Base-by-base conservation (phyloP, 2,329 filamentous ascomycete species). In the Botrytis aclada region DNA sequence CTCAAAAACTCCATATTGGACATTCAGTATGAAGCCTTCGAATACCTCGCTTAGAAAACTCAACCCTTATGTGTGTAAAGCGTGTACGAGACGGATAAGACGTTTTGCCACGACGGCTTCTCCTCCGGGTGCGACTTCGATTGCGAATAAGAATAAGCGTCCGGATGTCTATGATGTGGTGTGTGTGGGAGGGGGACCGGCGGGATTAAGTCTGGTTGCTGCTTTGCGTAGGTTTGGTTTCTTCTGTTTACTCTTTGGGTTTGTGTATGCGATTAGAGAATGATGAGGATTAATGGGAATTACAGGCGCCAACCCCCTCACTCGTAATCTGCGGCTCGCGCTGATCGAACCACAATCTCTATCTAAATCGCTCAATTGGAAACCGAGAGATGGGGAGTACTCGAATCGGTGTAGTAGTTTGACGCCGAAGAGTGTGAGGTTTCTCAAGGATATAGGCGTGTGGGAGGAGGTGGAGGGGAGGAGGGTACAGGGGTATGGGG, bases 381-480 rank as follows among this genome's bases (percentile, higher is more conserved):
- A 88, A 70, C 88, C 92, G 12, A 88, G 90, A 4, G 82, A 88
- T 10, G 88, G 88, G 70, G 86, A 89, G 77, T 99, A 91, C 84
- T 97, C 95, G 74, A 98, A 99, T 84, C 91, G 96, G 80, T 97
- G 95, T 84, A 97, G 93, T 84, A 98, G 95, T 67, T 87, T 99
- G 72, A 99, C 96, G 0, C 95, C 95, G 0, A 88, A 92, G 0
- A 97, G 95, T 0, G 92, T 93, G n/a, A 87, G 86, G 5, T 98
- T 96, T 79, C 87, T 98, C 75, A 87, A 93, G 80, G 85, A 87
- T 7, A 96, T 97, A 74, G 96, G 95, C 51, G 94, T 92, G 67
- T 98, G 95, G 96, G 80, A 86, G 10, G 90, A 97, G 80, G 85
- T 98, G 74, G 87, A 93, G 77, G 84, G 86, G 60, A 85, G 88